These are phyloP conservation scores for Leucocoprinus gongylophorus DNA, from an alignment of 1,284 basidiomycete species.

Conservation along the genomic window DNA sequence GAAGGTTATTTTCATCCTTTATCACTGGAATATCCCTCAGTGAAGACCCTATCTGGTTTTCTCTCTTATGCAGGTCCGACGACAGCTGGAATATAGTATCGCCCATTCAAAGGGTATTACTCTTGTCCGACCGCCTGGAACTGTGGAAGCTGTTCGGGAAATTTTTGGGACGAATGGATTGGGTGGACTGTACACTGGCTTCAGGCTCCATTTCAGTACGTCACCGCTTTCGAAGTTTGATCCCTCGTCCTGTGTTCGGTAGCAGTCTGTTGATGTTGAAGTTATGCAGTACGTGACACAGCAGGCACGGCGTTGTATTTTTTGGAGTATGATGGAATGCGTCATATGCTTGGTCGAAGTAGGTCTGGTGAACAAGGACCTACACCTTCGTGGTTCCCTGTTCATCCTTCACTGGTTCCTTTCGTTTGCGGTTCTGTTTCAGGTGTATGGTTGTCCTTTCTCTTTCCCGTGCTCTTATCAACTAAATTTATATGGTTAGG, in stretches of 20 bases:
- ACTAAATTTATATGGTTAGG: conserved; percentile 23
- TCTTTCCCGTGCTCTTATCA: not conserved
- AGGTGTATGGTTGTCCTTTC: conserved; percentile 43
- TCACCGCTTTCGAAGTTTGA: conserved; percentile 16
- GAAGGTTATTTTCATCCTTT: conserved; percentile 52
- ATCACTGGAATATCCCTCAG: not conserved
- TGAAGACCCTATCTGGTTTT: not conserved
- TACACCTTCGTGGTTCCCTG: conserved; percentile 71
- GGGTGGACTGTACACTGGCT: conserved; percentile 75
- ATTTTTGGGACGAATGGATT: conserved; percentile 64
- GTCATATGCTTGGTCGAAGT: conserved; percentile 64
- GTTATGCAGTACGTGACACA: conserved; percentile 65
- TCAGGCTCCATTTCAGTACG: conserved; percentile 72
- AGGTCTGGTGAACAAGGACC: conserved; percentile 68
- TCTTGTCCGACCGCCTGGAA: conserved; percentile 63
- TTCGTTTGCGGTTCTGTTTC: conserved; percentile 81
- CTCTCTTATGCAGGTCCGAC: conserved; percentile 52
- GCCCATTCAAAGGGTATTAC: conserved; percentile 68
- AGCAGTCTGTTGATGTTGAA: not conserved
- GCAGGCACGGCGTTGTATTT: conserved; percentile 82
- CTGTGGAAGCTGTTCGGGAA: conserved; percentile 65
- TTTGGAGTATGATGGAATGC: conserved; percentile 81
- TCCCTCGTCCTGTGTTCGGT: not conserved
- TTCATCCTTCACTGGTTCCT: conserved; percentile 70
- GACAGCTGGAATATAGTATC: conserved; percentile 93